Base-by-base conservation (phyloP, 2,329 filamentous ascomycete genomes). In the Alternaria brassicae region DNA sequence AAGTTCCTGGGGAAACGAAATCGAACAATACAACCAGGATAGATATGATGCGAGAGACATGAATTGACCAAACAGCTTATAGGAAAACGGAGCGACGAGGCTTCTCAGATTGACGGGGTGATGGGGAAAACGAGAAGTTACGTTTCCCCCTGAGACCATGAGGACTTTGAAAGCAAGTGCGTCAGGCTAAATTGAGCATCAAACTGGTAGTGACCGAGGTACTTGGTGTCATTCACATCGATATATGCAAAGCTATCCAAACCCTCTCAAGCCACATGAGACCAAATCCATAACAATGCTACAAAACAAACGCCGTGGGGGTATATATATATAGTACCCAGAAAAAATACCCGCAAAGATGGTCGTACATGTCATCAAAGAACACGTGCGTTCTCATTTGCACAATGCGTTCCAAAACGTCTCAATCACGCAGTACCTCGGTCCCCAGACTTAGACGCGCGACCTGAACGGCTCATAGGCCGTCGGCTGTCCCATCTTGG, bases 401-500 rank as follows among this genome's bases (percentile, higher is more conserved):
- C 23, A 21, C 17, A 3, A 13, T 25, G 23, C 23, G 9, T 10
- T 34, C 7, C 48, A 7, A 37, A 0, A 19, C 34, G n/a, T 8
- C 34, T 37, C 34, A 8, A 37, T 9, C 3, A 37, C n/a, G 32
- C 15, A 7, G 15, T 34, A 7, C 32, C n/a, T 37, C 15, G 4
- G 34, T 10, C n/a, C 34, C 19, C n/a, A 19, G 19, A 25, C 28
- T 60, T 69, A 73, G 32, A 72, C 72, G 41, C 59, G 66, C 50
- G 66, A 61, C 63, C 80, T 75, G 58, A 77, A 81, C 6, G 80
- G 80, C 77, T 82, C 80, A 55, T 78, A 82, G 1, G 76, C 76
- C 19, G 69, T 76, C 27, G 68, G 44, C 17, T 32, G 74, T 19
- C 69, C 72, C 55, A 63, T 17, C 62, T 67, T 28, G 49, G 65